phyloP scores from a whole-genome alignment of 306 rosid genomes.

The Quercus cerris region DNA sequence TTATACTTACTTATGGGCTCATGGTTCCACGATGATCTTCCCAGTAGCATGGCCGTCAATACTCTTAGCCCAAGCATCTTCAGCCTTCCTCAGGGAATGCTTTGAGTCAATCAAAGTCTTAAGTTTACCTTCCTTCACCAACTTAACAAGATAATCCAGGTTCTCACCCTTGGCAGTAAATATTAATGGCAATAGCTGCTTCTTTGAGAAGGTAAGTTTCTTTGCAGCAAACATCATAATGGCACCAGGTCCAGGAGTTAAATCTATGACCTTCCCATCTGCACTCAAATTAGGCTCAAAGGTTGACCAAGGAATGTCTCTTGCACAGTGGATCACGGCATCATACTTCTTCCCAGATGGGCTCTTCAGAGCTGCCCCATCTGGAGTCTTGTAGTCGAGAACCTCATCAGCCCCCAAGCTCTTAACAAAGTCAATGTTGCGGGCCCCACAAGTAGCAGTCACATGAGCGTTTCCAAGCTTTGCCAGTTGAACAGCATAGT shows the following conservation, averaged over 20 bases:
- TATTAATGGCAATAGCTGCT: conserved; percentile 40
- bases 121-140: conserved; percentile 60
- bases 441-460: conserved; percentile 76
- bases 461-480: conserved; percentile 56
- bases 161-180: conserved; percentile 35
- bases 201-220: conserved; percentile 57
- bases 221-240: conserved; percentile 27
- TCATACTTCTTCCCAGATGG: conserved; percentile 66
- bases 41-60: conserved; percentile 71
- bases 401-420: conserved; percentile 74
- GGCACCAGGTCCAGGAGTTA: conserved; percentile 38
- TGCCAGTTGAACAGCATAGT: conserved; percentile 66
- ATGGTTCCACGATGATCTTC: conserved; percentile 59
- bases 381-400: conserved; percentile 68
- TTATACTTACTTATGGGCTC: background rate
- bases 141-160: conserved; percentile 35
- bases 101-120: conserved; percentile 50
- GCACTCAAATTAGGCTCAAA: conserved; percentile 49
- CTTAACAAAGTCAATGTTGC: conserved; percentile 56
- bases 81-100: conserved; percentile 61
- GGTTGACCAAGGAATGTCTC: conserved; percentile 63
- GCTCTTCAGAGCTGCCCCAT: conserved; percentile 55
- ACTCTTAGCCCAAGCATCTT: conserved; percentile 78
- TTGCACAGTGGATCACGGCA: conserved; percentile 48
- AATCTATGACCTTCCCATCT: conserved; percentile 52